Evolutionary conservation across 352 stramenopile species (phyloP).

Genomic region (Phytophthora chlamydospora): DNA sequence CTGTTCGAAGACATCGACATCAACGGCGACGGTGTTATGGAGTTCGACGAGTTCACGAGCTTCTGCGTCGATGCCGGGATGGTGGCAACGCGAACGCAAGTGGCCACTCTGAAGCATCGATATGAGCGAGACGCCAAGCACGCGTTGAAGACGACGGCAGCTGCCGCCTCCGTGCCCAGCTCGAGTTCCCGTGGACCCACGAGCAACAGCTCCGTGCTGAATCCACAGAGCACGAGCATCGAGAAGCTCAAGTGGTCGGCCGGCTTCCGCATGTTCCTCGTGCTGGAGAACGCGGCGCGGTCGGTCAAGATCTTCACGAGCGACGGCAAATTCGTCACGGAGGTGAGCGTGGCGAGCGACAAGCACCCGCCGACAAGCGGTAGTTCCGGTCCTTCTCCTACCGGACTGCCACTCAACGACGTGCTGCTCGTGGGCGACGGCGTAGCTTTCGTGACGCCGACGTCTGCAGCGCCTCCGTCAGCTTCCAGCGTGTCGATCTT

Average conservation of each 20-base stretch:
- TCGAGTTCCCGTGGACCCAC: neutral
- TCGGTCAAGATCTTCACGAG: slow-evolving; percentile 74
- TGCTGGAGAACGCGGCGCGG: slow-evolving; percentile 68
- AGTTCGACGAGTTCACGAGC: slow-evolving; percentile 89
- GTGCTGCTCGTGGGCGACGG: slow-evolving; percentile 32
- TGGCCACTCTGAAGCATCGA: slow-evolving; percentile 63
- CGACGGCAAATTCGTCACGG: slow-evolving; percentile 56
- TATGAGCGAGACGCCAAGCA: slow-evolving; percentile 68
- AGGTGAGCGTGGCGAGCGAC: slow-evolving; percentile 38
- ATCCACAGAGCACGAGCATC: slow-evolving; percentile 49
- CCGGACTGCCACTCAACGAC: slow-evolving; percentile 13
- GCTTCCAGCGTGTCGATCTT: slow-evolving; percentile 59
- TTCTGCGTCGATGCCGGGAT: slow-evolving; percentile 89
- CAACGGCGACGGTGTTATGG: slow-evolving; percentile 85
- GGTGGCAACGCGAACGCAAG: slow-evolving; percentile 62
- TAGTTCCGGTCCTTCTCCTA: neutral
- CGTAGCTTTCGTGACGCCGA: slow-evolving; percentile 24
- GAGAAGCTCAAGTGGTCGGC: slow-evolving; percentile 80
- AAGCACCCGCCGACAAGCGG: slow-evolving; percentile 26
- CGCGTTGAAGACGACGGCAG: slow-evolving; percentile 55
- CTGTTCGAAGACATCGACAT: slow-evolving; percentile 90
- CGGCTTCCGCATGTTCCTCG: slow-evolving; percentile 62
- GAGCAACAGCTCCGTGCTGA: slow-evolving; percentile 24
- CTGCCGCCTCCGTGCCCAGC: neutral
- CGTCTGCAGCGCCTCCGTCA: slow-evolving; percentile 12